Evolutionary conservation across 306 rosid species (phyloP), one percentile per base, ranked within the genome.

Genomic region (Vachellia pachyceras): DNA sequence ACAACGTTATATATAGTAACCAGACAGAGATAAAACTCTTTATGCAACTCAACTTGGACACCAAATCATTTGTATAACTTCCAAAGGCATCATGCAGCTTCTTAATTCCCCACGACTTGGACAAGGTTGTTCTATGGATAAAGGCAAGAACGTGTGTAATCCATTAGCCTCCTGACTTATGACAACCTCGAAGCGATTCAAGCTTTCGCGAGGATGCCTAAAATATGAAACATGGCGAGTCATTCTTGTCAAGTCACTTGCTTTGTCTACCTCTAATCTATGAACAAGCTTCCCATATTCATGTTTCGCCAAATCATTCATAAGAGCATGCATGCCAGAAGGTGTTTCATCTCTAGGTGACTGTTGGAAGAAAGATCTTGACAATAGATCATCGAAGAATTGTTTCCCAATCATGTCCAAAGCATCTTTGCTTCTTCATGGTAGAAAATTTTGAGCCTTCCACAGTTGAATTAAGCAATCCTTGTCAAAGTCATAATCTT

Each of bases 401-500:
- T 57, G 17, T 6, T 77, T 18, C 0, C 90, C 90, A 3, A 81
- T 10, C 5, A 29, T 29, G 33, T 84, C 85, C 29, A 72, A 83
- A 0, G 69, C 35, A 6, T 10, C 63, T 5, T 22, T 58, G 9
- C 36, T 29, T 23, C 10, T 29, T 29, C 33, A 2, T 29, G 33
- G 33, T 29, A 86, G 6, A 44, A 80, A 33, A 6, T 72, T 82
- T 72, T 86, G 83, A 5, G 87, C 89, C 85, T 77, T 86, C 90
- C 87, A 86, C 0, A 83, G 3, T 10, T 33, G 36, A 14, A 84
- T 36, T 2, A 84, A 11, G 9, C 63, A 33, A 5, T 41, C 64
- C n/a, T 78, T 78, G 3, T 46, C 8, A 6, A 83, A 46, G 37
- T 18, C 36, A 44, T 72, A 79, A 55, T 50, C 84, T 36, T 79